These are phyloP conservation scores for Cladophialophora chaetospira DNA, from an alignment of 2,329 filamentous ascomycete species.

Conservation along the genomic window DNA sequence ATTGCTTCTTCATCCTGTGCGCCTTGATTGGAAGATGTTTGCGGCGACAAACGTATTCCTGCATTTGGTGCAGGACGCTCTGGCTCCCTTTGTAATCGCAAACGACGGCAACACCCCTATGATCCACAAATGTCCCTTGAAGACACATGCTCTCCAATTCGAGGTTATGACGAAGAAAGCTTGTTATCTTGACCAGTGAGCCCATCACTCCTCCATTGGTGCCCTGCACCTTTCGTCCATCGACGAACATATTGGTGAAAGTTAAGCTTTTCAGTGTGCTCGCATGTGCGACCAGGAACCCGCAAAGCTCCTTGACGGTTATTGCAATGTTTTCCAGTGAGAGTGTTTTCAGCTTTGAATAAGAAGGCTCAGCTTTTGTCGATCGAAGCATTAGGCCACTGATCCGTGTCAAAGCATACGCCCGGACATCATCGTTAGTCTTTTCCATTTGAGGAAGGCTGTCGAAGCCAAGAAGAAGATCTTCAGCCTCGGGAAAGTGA, in stretches of 20 bases:
- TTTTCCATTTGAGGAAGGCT: background rate
- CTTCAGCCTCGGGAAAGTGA: background rate
- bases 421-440: background rate
- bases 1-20: background rate
- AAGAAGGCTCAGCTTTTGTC: background rate
- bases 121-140: background rate
- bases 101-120: background rate
- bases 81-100: background rate
- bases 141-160: background rate
- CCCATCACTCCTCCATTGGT: background rate
- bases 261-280: background rate
- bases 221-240: background rate
- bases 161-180: background rate
- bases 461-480: slow-evolving; percentile 7
- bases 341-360: background rate
- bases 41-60: background rate
- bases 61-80: background rate
- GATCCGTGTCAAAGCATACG: slow-evolving; percentile 5
- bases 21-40: background rate
- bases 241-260: background rate
- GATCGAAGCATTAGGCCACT: background rate
- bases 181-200: background rate
- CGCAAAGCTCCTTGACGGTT: background rate
- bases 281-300: background rate
- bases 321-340: background rate